These are phyloP conservation scores for Cercospora beticola DNA, from an alignment of 2,329 filamentous ascomycete species.

Conservation along the genomic window DNA sequence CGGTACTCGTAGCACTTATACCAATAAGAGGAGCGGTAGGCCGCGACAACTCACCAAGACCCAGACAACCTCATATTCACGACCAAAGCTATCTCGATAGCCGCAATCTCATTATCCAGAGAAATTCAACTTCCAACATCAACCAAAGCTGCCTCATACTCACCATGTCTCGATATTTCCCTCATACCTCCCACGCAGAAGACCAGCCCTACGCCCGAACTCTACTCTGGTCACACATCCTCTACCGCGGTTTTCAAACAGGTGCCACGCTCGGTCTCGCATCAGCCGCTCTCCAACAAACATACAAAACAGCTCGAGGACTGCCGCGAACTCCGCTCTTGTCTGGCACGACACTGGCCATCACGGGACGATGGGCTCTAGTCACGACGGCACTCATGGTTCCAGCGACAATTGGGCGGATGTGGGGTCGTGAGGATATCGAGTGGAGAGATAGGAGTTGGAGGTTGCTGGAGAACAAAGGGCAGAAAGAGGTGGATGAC, in stretches of 20 bases:
- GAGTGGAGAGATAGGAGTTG: constrained; percentile 66
- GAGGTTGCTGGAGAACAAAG: constrained; percentile 58
- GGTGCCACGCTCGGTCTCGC: constrained; percentile 52
- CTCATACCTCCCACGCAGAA: constrained; percentile 60
- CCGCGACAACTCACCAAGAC: background rate
- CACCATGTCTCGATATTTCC: constrained; percentile 56
- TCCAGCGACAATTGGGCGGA: constrained; percentile 49
- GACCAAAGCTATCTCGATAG: background rate
- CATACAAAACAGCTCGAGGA: constrained; percentile 28
- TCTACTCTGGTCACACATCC: constrained; percentile 61
- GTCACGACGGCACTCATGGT: constrained; percentile 48
- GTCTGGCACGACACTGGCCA: constrained; percentile 33
- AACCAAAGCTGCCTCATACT: background rate
- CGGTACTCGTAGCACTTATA: background rate
- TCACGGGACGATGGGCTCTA: constrained; percentile 43
- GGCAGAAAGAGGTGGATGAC: constrained; percentile 59
- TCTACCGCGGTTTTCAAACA: constrained; percentile 56
- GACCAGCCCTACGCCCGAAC: constrained; percentile 58
- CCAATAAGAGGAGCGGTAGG: background rate
- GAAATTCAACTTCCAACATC: no score
- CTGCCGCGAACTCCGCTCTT: constrained; percentile 22
- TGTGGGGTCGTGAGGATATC: constrained; percentile 58
- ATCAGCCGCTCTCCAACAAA: constrained; percentile 35
- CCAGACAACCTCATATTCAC: background rate
- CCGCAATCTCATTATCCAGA: background rate